phyloP scores from a whole-genome alignment of 352 stramenopile species.

The Pythium folliculosum region DNA sequence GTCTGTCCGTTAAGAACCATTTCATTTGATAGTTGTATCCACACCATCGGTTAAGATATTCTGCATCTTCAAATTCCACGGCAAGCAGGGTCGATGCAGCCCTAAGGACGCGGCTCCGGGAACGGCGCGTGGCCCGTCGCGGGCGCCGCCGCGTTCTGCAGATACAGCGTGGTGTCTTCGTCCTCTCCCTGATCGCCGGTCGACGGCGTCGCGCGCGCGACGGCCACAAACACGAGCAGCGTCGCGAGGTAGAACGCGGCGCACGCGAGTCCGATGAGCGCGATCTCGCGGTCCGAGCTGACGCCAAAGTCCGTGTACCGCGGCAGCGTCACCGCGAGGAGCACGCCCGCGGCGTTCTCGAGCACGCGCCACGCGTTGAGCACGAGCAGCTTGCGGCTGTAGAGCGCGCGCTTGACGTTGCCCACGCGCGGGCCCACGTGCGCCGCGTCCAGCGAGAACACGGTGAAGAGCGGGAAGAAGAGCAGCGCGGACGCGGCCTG shows the following conservation, averaged over 20 bases:
- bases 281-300: constrained; percentile 41
- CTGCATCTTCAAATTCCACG: not conserved
- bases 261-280: constrained; percentile 39
- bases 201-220: constrained; percentile 6
- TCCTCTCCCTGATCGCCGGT: constrained; percentile 5
- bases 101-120: not conserved
- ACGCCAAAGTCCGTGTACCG: constrained; percentile 69
- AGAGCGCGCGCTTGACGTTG: constrained; percentile 37
- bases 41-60: not conserved
- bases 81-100: not conserved
- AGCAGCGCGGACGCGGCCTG: constrained; percentile 51
- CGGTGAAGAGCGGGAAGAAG: constrained; percentile 69
- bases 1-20: constrained; percentile 20
- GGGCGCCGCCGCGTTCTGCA: constrained; percentile 2
- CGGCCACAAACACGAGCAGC: constrained; percentile 34
- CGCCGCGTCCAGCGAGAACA: constrained; percentile 63
- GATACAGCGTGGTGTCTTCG: constrained; percentile 28
- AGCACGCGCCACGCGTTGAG: constrained; percentile 58
- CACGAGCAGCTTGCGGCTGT: constrained; percentile 35
- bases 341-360: constrained; percentile 51
- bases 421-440: constrained; percentile 38
- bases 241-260: constrained; percentile 38
- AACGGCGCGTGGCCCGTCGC: not conserved
- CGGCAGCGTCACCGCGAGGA: constrained; percentile 38
- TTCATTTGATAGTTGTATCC: constrained; percentile 16